A percentile compares a stretch with the other conserved stretches of the same genome.
phyloP scores from a whole-genome alignment of 805 yeast species.

The Ogataea ganodermae region DNA sequence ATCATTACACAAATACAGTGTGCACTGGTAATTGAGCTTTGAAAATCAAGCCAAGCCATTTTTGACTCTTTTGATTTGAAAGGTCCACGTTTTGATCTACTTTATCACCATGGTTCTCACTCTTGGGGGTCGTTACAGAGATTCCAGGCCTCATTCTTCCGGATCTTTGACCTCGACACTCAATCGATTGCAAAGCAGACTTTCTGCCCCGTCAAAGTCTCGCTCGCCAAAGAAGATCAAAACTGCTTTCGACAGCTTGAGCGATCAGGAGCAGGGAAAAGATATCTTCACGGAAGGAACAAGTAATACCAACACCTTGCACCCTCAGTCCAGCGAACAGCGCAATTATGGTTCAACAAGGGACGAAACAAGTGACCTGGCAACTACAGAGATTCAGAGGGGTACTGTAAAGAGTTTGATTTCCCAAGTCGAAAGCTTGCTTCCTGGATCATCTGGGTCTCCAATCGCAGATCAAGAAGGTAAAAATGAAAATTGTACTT shows the following conservation, averaged over 20 bases:
- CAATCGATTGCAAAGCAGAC: slow-evolving; percentile 20
- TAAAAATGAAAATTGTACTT: slow-evolving; percentile 8
- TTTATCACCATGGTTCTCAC: slow-evolving; percentile 13
- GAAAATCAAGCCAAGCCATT: no score
- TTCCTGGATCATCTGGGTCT: slow-evolving; percentile 11
- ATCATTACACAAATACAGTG: no score
- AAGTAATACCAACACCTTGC: neutral
- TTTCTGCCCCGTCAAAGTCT: slow-evolving; percentile 21
- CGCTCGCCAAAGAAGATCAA: slow-evolving; percentile 23
- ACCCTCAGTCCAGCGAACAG: neutral
- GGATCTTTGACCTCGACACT: slow-evolving; percentile 20
- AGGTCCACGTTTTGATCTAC: neutral
- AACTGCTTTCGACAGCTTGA: slow-evolving; percentile 22
- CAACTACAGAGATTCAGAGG: neutral
- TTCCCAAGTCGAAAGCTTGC: slow-evolving; percentile 12
- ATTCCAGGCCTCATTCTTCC: slow-evolving; percentile 19
- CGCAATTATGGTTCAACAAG: slow-evolving; percentile 11
- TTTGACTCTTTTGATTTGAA: neutral
- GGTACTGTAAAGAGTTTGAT: slow-evolving; percentile 17
- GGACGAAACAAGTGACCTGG: neutral
- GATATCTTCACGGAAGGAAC: neutral
- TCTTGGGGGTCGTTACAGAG: slow-evolving; percentile 9
- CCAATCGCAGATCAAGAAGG: neutral
- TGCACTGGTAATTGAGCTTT: no score
- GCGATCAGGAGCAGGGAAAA: slow-evolving; percentile 11